phyloP scores from a whole-genome alignment of 2,329 filamentous ascomycete species.

The Penicillium sp. region DNA sequence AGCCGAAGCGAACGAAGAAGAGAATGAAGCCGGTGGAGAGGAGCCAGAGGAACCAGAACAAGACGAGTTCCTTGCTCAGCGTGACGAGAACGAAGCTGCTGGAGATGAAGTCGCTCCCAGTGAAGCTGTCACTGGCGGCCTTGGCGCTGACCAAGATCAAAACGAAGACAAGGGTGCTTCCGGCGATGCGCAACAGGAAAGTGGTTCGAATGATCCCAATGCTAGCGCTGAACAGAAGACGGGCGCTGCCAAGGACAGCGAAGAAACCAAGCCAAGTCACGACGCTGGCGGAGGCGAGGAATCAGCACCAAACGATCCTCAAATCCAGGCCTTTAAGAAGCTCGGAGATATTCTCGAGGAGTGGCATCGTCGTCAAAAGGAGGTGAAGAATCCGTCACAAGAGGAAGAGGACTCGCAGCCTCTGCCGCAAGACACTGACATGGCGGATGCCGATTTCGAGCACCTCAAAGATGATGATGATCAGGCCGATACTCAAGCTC shows the following conservation, averaged over 20 bases:
- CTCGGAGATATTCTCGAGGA: constrained; percentile 89
- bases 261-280: constrained; percentile 42
- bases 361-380: constrained; percentile 86
- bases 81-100: constrained; percentile 56
- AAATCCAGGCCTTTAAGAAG: constrained; percentile 83
- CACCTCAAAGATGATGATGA: constrained; percentile 85
- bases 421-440: constrained; percentile 67
- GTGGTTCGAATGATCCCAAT: constrained; percentile 50
- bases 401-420: constrained; percentile 59
- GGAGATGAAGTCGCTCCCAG: constrained; percentile 57
- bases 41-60: constrained; percentile 59
- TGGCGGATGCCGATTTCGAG: constrained; percentile 84
- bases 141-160: constrained; percentile 45
- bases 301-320: constrained; percentile 40
- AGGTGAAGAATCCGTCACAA: constrained; percentile 70
- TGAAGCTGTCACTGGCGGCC: constrained; percentile 45
- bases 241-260: constrained; percentile 46
- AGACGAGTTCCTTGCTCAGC: constrained; percentile 50
- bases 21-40: constrained; percentile 41
- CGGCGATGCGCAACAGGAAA: constrained; percentile 47
- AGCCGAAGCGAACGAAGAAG: not conserved
- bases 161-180: constrained; percentile 52
- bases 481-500: constrained; percentile 83
- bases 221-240: constrained; percentile 52
- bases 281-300: constrained; percentile 44